A percentile compares a stretch with the other conserved stretches of the same genome.
Evolutionary conservation across 371 early-diverging fungal species (phyloP).

Genomic region (Syncephalastrum racemosum): DNA sequence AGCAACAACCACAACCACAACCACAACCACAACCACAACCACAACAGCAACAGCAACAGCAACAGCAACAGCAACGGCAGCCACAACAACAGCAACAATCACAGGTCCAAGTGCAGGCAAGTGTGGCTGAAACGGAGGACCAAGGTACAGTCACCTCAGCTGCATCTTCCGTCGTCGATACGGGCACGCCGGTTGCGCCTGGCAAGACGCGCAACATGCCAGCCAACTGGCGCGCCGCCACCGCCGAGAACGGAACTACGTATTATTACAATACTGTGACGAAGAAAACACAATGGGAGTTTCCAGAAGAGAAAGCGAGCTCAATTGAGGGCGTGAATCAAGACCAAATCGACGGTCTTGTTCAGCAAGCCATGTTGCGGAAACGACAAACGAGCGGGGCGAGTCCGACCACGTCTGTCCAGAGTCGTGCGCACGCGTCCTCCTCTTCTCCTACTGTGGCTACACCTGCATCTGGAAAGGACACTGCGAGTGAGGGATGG

Average conservation of each 20-base stretch:
- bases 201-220: conserved; percentile 16
- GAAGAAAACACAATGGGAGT: conserved; percentile 44
- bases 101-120: background rate
- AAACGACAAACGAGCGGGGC: conserved; percentile 18
- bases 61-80: background rate
- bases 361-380: conserved; percentile 27
- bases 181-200: too few species aligned
- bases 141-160: too few species aligned
- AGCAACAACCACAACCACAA: background rate
- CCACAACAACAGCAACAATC: too few species aligned
- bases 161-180: too few species aligned
- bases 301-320: conserved; percentile 35
- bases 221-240: conserved; percentile 40
- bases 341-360: conserved; percentile 25
- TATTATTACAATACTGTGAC: conserved; percentile 47
- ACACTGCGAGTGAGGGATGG: conserved; percentile 3
- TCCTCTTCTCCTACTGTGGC: conserved; percentile 1
- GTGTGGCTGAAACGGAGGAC: background rate
- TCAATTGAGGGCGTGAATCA: conserved; percentile 33
- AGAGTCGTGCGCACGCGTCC: background rate
- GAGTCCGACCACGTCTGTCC: conserved; percentile 2
- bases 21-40: background rate
- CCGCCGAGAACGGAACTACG: conserved; percentile 25
- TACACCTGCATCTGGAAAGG: background rate
- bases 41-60: too few species aligned